Evolutionary conservation across 2,329 filamentous ascomycete species (phyloP).

Genomic region (Diaporthe australafricana): DNA sequence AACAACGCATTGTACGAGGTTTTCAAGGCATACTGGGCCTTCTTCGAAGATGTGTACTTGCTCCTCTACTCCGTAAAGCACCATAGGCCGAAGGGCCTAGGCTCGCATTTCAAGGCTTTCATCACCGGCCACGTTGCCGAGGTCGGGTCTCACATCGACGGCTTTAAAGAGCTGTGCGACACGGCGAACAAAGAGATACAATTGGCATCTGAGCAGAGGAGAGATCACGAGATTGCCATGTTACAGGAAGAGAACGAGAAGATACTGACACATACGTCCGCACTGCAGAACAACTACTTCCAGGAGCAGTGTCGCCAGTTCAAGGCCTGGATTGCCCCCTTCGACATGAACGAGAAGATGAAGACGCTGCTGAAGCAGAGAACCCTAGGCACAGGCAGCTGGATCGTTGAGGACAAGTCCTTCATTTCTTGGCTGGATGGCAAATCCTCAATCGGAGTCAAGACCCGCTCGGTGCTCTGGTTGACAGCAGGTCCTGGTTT

Average conservation of each 20-base stretch:
- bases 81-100: not conserved
- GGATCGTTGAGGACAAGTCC: not conserved
- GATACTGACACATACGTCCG: not conserved
- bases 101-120: not conserved
- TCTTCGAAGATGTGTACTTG: not conserved
- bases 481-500: constrained; percentile 3
- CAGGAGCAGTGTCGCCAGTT: not conserved
- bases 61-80: not conserved
- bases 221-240: not conserved
- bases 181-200: constrained; percentile 1
- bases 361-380: constrained; percentile 1
- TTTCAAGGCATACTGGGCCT: constrained; percentile 1
- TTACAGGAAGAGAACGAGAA: not conserved
- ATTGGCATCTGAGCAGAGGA: not conserved
- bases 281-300: not conserved
- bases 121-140: not conserved
- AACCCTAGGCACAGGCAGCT: not conserved
- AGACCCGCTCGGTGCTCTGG: not conserved
- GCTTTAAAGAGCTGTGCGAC: not conserved
- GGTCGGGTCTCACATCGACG: not conserved
- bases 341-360: constrained; percentile 7
- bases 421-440: not conserved
- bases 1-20: not conserved
- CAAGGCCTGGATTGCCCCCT: not conserved
- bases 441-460: not conserved